phyloP scores from a whole-genome alignment of 2,329 filamentous ascomycete genomes.

The Phaeoacremonium minimum region DNA sequence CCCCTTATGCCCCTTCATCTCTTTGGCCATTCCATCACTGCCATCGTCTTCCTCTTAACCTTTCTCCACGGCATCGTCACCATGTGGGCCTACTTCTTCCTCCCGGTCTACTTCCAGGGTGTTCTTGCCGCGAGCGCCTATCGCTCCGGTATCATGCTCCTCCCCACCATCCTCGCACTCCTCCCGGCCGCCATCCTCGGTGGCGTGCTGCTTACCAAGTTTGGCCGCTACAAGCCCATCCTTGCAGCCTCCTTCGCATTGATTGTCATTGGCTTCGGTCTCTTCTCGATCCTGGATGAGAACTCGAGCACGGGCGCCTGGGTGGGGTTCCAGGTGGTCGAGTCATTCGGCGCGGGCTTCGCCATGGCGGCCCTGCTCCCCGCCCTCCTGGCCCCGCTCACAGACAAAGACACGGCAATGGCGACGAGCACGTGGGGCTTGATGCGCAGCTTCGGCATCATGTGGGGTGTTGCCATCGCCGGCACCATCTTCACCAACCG shows the following conservation, averaged over 20 bases:
- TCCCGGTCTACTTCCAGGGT: constrained; percentile 3
- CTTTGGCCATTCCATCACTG: too few species aligned
- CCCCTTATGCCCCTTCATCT: constrained; percentile 21
- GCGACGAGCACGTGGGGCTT: constrained; percentile 39
- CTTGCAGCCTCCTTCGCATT: neutral
- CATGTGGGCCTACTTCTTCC: neutral
- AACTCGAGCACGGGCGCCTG: constrained; percentile 28
- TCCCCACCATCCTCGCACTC: neutral
- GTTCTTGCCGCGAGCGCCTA: neutral
- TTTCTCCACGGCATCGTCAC: neutral
- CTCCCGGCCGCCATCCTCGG: neutral
- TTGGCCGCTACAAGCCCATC: neutral
- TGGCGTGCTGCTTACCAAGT: neutral
- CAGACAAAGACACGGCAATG: constrained; percentile 28
- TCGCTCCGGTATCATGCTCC: neutral
- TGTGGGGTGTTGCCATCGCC: constrained; percentile 40
- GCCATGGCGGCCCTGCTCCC: constrained; percentile 34
- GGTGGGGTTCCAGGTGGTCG: constrained; percentile 34
- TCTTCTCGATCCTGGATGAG: constrained; percentile 26
- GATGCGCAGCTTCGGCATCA: constrained; percentile 39
- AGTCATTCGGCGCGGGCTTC: constrained; percentile 34
- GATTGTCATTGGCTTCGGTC: neutral
- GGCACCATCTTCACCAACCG: constrained; percentile 31
- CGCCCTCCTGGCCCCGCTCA: constrained; percentile 33
- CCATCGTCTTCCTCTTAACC: neutral